Evolutionary conservation across 2,329 filamentous ascomycete species (phyloP).

Genomic region (Sporothrix brasiliensis): DNA sequence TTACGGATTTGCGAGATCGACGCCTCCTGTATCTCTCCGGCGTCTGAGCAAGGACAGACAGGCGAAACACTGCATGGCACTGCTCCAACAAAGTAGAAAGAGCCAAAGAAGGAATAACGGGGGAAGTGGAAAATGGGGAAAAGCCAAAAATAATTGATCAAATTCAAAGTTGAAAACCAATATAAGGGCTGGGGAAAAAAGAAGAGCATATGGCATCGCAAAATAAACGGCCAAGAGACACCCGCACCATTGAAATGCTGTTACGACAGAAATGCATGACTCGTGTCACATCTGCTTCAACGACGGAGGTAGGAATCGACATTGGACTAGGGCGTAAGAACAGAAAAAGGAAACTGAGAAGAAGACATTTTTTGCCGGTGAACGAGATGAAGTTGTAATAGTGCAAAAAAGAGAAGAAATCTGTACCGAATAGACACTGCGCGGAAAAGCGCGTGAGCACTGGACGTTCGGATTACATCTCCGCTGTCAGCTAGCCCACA

Average conservation of each 20-base stretch:
- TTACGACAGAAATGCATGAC: too few relatives aligned
- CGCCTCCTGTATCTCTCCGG: not conserved
- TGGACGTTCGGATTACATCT: not conserved
- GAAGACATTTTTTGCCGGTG: not conserved
- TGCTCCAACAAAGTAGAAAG: not conserved
- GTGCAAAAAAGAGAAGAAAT: too few relatives aligned
- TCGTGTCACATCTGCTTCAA: too few relatives aligned
- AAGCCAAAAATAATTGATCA: not conserved
- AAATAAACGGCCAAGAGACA: too few relatives aligned
- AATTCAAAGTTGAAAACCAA: not conserved
- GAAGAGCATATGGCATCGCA: too few relatives aligned
- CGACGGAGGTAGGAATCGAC: too few relatives aligned
- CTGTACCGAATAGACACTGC: too few relatives aligned
- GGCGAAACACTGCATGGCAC: not conserved
- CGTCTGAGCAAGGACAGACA: not conserved
- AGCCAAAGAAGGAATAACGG: not conserved
- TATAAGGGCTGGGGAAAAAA: too few relatives aligned
- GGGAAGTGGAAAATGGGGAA: not conserved
- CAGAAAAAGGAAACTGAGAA: not conserved
- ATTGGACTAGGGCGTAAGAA: too few relatives aligned
- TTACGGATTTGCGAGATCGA: slow-evolving; percentile 30
- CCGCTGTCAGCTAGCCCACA: not conserved
- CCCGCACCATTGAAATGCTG: too few relatives aligned
- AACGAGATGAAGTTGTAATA: too few relatives aligned
- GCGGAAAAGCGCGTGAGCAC: not conserved